These are phyloP conservation scores for Gossypium trilobum DNA, from an alignment of 441 rosid species.

Conservation along the genomic window DNA sequence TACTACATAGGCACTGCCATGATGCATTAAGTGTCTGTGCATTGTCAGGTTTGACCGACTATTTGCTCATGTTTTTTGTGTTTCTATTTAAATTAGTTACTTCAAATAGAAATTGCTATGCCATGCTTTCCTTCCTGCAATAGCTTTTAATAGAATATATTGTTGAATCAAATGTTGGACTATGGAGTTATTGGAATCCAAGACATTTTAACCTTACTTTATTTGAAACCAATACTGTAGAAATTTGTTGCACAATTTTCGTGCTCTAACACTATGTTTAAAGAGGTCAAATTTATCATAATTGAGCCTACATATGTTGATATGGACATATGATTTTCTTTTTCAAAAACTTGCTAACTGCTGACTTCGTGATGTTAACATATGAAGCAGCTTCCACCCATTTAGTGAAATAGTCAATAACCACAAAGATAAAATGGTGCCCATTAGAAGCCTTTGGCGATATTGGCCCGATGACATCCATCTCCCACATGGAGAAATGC, in stretches of 20 bases:
- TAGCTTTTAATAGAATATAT: neutral
- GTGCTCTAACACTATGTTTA: neutral
- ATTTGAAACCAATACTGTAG: neutral
- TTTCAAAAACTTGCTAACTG: no score
- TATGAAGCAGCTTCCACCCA: no score
- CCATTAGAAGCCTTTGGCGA: no score
- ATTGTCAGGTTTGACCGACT: no score
- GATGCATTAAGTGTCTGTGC: neutral
- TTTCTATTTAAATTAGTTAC: neutral
- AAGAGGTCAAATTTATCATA: no score
- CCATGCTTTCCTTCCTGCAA: neutral
- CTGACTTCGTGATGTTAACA: no score
- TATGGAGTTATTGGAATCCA: neutral
- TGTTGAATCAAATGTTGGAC: neutral
- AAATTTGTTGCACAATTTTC: neutral
- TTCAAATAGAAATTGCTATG: neutral
- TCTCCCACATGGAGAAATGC: no score
- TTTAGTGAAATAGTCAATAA: no score
- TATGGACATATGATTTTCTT: no score
- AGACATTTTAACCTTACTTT: neutral
- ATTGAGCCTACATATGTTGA: no score
- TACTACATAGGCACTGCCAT: neutral
- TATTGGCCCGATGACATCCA: no score
- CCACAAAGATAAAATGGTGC: no score
- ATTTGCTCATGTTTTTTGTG: neutral